phyloP scores from a whole-genome alignment of 257 asterid species.

The Solanum etuberosum region DNA sequence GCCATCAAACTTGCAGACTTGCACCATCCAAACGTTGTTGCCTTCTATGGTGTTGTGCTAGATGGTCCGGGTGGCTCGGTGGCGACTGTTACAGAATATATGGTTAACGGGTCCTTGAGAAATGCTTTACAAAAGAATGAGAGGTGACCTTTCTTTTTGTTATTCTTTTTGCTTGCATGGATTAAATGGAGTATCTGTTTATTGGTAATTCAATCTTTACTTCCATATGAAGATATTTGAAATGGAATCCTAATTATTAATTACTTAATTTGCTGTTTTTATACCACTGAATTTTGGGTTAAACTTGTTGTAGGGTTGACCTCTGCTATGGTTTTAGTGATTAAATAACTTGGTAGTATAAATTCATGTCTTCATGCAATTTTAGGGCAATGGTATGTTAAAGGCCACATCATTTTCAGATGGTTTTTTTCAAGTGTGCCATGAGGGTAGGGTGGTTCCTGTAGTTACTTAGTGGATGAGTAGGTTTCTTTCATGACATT shows the following conservation, averaged over 20 bases:
- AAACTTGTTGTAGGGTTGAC: not conserved
- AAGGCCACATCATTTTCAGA: not conserved
- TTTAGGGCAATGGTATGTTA: not conserved
- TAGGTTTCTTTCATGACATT: not conserved
- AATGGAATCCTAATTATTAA: not conserved
- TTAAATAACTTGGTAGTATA: not conserved
- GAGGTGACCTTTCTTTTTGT: constrained; percentile 34
- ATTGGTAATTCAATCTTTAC: not conserved
- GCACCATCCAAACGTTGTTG: constrained; percentile 99
- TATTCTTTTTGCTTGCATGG: not conserved
- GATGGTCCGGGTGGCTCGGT: constrained; percentile 92
- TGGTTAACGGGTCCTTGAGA: constrained; percentile 97
- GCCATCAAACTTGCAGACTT: constrained; percentile 95
- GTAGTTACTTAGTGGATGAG: not conserved
- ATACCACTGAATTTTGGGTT: not conserved
- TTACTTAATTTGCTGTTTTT: not conserved
- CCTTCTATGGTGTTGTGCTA: constrained; percentile 94
- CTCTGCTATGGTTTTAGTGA: not conserved
- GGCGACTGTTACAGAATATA: constrained; percentile 96
- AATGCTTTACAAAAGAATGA: constrained; percentile 83
- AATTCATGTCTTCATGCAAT: not conserved
- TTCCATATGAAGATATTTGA: not conserved
- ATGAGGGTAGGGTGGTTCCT: not conserved
- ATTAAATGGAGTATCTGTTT: not conserved
- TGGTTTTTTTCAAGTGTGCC: not conserved